Conservation (phyloP, 805 yeast genomes). For the Wickerhamiella vanderwaltii region DNA sequence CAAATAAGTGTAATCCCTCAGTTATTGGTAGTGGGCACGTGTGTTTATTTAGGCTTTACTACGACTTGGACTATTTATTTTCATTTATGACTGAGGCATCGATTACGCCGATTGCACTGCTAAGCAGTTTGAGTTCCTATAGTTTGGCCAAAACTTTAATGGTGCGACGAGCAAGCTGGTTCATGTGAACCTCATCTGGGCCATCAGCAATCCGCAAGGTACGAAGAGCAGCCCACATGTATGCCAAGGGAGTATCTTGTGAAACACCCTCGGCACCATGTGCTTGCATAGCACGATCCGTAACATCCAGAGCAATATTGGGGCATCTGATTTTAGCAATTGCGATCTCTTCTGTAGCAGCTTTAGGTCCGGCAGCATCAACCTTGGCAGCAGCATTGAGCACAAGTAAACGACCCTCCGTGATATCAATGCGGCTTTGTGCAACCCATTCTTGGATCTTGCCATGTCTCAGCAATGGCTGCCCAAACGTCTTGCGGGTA, state of each 20-base stretch:
- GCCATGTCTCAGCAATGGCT: constrained; percentile 39
- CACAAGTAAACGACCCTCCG: constrained; percentile 42
- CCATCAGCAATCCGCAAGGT: constrained; percentile 56
- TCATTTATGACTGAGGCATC: too few relatives aligned
- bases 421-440: constrained; percentile 41
- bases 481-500: constrained; percentile 41
- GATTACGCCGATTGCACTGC: too few relatives aligned
- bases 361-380: constrained; percentile 41
- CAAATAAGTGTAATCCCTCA: too few relatives aligned
- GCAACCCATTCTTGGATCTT: constrained; percentile 39
- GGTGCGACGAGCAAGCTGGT: constrained; percentile 39
- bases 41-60: too few relatives aligned
- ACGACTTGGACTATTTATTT: too few relatives aligned
- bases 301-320: constrained; percentile 36
- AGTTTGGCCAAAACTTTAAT: constrained; percentile 7
- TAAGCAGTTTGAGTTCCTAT: too few relatives aligned
- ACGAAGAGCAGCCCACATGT: constrained; percentile 40
- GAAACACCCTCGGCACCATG: constrained; percentile 56
- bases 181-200: constrained; percentile 54
- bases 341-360: constrained; percentile 45
- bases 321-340: constrained; percentile 56
- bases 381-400: constrained; percentile 50
- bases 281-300: constrained; percentile 53
- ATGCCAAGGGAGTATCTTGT: constrained; percentile 47
- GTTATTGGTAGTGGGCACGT: too few relatives aligned